These are phyloP conservation scores for Auricularia sp. DNA, from an alignment of 768 basidiomycete genomes.

Conservation along the genomic window DNA sequence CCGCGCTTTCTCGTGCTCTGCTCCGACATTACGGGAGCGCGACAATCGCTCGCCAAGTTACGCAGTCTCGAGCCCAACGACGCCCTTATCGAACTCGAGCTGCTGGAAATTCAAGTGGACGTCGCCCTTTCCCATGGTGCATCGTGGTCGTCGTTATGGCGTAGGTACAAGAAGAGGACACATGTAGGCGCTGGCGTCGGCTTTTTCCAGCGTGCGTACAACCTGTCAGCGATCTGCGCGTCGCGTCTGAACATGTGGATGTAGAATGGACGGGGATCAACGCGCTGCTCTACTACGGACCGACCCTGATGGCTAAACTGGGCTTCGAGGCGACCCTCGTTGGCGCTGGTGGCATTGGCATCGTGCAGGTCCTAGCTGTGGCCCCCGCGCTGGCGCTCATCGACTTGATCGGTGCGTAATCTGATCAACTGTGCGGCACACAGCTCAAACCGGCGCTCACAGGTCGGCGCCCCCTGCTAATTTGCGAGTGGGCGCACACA, in stretches of 20 bases:
- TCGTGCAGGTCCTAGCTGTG: conserved; percentile 69
- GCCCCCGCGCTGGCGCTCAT: conserved; percentile 64
- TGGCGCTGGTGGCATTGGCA: conserved; percentile 70
- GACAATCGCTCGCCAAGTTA: conserved; percentile 44
- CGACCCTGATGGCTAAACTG: conserved; percentile 54
- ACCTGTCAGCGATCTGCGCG: conserved; percentile 15
- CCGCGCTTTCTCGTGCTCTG: conserved; percentile 50
- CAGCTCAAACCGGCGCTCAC: neutral
- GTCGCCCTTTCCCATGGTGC: conserved; percentile 25
- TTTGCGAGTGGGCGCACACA: conserved; percentile 24
- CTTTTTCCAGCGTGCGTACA: conserved; percentile 64
- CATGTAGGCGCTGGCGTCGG: conserved; percentile 63
- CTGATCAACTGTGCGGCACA: neutral
- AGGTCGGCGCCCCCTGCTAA: conserved; percentile 59
- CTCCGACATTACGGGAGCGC: conserved; percentile 49
- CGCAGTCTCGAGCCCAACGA: conserved; percentile 40
- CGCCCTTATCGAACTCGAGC: conserved; percentile 37
- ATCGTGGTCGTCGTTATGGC: conserved; percentile 51
- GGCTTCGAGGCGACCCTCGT: conserved; percentile 53
- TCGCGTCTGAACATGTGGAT: neutral
- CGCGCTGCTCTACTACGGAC: conserved; percentile 74
- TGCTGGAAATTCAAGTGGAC: neutral
- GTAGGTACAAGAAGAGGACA: conserved; percentile 50
- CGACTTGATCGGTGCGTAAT: conserved; percentile 46
- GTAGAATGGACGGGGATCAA: conserved; percentile 85